Evolutionary conservation across 1,284 basidiomycete genomes (phyloP).

Genomic region (Peniophora sp.): DNA sequence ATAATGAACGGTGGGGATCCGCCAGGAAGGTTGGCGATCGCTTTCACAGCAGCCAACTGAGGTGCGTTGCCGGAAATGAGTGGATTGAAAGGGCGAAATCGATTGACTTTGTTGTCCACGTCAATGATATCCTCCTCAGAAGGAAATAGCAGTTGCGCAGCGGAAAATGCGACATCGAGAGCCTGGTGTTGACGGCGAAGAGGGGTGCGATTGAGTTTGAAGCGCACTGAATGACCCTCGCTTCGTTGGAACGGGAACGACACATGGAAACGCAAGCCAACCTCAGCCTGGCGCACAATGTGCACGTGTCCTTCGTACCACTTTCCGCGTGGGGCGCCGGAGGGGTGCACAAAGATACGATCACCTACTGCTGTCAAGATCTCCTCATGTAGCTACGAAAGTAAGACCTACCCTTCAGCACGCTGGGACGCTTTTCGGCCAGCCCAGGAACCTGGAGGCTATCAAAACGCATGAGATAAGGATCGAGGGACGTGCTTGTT

Average conservation of each 20-base stretch:
- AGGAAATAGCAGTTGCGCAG: conserved; percentile 37
- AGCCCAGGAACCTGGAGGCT: conserved; percentile 54
- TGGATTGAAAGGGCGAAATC: conserved; percentile 25
- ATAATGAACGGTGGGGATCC: conserved; percentile 51
- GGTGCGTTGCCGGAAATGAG: conserved; percentile 39
- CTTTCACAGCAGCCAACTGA: conserved; percentile 46
- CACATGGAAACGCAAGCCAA: conserved; percentile 42
- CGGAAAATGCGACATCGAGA: conserved; percentile 31
- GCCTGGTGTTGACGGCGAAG: conserved; percentile 52
- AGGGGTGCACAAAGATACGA: conserved; percentile 40
- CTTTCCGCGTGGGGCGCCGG: conserved; percentile 24
- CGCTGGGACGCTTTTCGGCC: conserved; percentile 58
- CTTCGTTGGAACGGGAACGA: conserved; percentile 28
- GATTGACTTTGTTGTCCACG: conserved; percentile 6
- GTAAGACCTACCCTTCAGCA: conserved; percentile 40
- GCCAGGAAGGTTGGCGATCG: conserved; percentile 34
- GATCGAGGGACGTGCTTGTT: conserved; percentile 1
- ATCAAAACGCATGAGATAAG: conserved; percentile 2
- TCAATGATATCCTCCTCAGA: conserved; percentile 15
- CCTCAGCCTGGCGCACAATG: conserved; percentile 37
- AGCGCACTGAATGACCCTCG: conserved; percentile 38
- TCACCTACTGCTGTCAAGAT: too few relatives aligned
- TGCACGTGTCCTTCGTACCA: conserved; percentile 58
- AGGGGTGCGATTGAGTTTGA: conserved; percentile 47
- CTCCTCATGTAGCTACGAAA: too few relatives aligned